These are phyloP conservation scores for Monosporascus ibericus DNA, from an alignment of 2,329 filamentous ascomycete species.

Conservation along the genomic window DNA sequence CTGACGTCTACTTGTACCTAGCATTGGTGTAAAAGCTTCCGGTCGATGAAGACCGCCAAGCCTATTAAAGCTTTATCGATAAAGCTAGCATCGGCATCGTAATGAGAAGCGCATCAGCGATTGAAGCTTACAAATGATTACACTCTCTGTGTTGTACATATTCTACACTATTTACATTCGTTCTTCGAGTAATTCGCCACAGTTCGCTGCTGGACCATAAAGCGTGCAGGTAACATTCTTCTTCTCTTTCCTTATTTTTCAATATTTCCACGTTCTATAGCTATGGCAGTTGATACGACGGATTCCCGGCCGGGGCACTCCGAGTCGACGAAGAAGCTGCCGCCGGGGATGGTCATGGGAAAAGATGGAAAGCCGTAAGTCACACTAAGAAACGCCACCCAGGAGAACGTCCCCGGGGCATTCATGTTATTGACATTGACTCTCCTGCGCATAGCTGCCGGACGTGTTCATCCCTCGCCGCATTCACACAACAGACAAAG, in stretches of 20 bases:
- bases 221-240: conserved; percentile 1
- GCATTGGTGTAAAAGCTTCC: no score
- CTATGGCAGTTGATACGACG: conserved; percentile 33
- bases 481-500: conserved; percentile 52
- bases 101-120: background rate
- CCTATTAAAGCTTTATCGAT: conserved; percentile 25
- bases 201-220: background rate
- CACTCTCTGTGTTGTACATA: background rate
- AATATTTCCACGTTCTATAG: conserved; percentile 21
- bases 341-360: conserved; percentile 68
- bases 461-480: conserved; percentile 59
- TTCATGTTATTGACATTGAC: background rate
- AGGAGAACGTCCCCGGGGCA: no score
- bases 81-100: conserved; percentile 5
- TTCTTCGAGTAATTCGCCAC: background rate
- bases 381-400: no score
- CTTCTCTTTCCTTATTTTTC: conserved; percentile 3
- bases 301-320: conserved; percentile 20
- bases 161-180: background rate
- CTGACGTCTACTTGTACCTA: no score
- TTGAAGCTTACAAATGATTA: background rate
- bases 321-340: conserved; percentile 44
- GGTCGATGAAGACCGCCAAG: background rate
- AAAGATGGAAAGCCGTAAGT: conserved; percentile 81
- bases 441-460: conserved; percentile 47